These are phyloP conservation scores for Hyaloperonospora arabidopsidis DNA, from an alignment of 352 stramenopile genomes.

Conservation along the genomic window DNA sequence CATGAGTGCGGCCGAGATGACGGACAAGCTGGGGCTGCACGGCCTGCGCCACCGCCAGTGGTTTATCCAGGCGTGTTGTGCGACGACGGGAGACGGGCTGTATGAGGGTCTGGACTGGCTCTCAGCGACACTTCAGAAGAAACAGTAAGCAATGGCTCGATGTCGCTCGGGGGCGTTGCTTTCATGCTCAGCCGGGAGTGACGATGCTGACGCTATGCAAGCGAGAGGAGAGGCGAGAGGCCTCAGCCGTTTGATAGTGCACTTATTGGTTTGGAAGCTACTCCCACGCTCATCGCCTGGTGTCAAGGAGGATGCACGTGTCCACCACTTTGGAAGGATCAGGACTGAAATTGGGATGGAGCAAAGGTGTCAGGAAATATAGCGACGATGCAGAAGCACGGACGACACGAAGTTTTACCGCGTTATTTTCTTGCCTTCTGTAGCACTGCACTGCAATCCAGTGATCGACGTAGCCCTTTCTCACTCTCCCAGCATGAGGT, in stretches of 20 bases:
- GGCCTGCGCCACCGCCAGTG: constrained; percentile 95
- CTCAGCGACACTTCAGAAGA: constrained; percentile 76
- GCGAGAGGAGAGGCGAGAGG: constrained; percentile 18
- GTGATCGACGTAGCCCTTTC: constrained; percentile 1
- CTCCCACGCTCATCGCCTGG: background rate
- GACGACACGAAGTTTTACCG: constrained; percentile 17
- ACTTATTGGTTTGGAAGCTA: constrained; percentile 31
- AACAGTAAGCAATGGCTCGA: constrained; percentile 43
- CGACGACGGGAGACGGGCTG: constrained; percentile 96
- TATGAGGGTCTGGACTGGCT: constrained; percentile 99
- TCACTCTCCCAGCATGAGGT: constrained; percentile 85
- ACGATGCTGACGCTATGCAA: constrained; percentile 21
- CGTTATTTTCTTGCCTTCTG: constrained; percentile 10
- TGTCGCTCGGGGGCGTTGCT: constrained; percentile 3
- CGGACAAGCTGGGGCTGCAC: constrained; percentile 97
- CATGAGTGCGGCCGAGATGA: constrained; percentile 95
- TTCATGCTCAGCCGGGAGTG: constrained; percentile 8
- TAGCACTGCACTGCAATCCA: background rate
- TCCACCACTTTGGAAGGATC: no score
- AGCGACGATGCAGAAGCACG: constrained; percentile 13
- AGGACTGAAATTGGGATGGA: no score
- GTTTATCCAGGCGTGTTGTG: constrained; percentile 99
- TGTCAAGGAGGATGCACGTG: background rate
- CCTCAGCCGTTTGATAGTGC: constrained; percentile 32
- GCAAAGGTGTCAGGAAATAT: background rate